These are phyloP conservation scores for Salix udensis DNA, from an alignment of 345 rosid species.

Conservation along the genomic window DNA sequence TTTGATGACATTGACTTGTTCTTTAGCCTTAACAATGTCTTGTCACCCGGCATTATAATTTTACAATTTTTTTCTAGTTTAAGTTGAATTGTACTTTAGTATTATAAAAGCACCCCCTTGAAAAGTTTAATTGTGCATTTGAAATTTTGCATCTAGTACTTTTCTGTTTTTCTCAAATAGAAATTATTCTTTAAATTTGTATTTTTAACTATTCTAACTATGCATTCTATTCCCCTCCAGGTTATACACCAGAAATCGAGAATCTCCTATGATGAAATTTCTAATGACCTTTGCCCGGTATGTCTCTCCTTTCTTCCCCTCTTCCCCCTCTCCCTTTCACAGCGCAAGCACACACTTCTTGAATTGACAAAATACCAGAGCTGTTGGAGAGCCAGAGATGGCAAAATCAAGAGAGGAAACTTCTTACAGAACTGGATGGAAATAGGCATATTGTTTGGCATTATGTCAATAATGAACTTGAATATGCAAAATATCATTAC, in stretches of 20 bases:
- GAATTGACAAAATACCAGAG: not conserved
- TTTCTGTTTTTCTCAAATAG: not conserved
- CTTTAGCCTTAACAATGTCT: not conserved
- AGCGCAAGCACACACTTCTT: not conserved
- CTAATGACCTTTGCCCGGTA: constrained; percentile 33
- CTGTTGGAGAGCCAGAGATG: not conserved
- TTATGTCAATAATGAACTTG: not conserved
- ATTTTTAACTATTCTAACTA: not conserved
- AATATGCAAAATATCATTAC: not conserved
- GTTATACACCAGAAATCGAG: constrained; percentile 28
- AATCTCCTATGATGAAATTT: constrained; percentile 23
- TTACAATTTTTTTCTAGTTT: not conserved
- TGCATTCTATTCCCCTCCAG: constrained; percentile 9
- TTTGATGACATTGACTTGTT: not conserved
- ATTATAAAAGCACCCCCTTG: not conserved
- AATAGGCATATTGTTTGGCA: not conserved
- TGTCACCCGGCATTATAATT: not conserved
- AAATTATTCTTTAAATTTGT: not conserved
- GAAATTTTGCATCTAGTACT: not conserved
- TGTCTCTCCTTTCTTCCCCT: not conserved
- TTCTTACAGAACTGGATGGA: not conserved
- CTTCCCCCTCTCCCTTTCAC: not conserved
- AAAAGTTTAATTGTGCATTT: not conserved
- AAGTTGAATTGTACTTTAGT: not conserved
- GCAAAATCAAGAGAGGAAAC: not conserved